Evolutionary conservation across 768 basidiomycete genomes (phyloP).

Genomic region (Amanita subjunquillea): DNA sequence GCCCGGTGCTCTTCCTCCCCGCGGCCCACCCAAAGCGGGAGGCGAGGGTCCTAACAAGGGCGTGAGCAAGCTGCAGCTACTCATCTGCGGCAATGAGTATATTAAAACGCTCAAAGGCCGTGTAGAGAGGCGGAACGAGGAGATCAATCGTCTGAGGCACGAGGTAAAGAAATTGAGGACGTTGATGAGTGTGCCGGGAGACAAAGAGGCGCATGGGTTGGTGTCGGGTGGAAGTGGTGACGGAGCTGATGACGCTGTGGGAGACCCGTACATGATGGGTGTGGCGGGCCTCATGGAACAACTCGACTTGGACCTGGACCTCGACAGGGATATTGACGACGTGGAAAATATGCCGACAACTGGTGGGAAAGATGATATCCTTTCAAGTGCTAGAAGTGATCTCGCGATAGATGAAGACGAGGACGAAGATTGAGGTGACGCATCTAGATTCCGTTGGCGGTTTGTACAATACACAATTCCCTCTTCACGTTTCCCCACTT

Average conservation of each 20-base stretch:
- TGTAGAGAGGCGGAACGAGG: slow-evolving; percentile 71
- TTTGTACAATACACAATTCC: background rate
- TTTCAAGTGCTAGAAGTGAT: background rate
- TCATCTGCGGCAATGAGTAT: slow-evolving; percentile 87
- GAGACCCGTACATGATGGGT: background rate
- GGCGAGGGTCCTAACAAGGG: slow-evolving; percentile 91
- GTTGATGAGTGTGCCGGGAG: slow-evolving; percentile 21
- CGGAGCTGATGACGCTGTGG: background rate
- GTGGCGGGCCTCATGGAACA: slow-evolving; percentile 2
- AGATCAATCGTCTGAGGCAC: slow-evolving; percentile 54
- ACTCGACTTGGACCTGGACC: slow-evolving; percentile 4
- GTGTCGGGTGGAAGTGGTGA: background rate
- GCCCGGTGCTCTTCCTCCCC: slow-evolving; percentile 83
- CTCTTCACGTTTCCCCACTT: too few relatives aligned
- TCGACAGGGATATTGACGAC: slow-evolving; percentile 6
- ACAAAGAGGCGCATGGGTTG: slow-evolving; percentile 8
- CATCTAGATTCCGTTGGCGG: background rate
- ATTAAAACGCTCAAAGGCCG: slow-evolving; percentile 68
- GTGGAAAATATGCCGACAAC: background rate
- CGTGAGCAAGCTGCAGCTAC: slow-evolving; percentile 86
- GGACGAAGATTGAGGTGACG: background rate
- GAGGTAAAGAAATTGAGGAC: slow-evolving; percentile 56
- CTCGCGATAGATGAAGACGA: background rate
- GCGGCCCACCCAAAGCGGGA: slow-evolving; percentile 78
- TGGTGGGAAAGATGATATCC: background rate